Base-by-base conservation (phyloP, 2,329 filamentous ascomycete genomes). In the Claviceps spartinae region DNA sequence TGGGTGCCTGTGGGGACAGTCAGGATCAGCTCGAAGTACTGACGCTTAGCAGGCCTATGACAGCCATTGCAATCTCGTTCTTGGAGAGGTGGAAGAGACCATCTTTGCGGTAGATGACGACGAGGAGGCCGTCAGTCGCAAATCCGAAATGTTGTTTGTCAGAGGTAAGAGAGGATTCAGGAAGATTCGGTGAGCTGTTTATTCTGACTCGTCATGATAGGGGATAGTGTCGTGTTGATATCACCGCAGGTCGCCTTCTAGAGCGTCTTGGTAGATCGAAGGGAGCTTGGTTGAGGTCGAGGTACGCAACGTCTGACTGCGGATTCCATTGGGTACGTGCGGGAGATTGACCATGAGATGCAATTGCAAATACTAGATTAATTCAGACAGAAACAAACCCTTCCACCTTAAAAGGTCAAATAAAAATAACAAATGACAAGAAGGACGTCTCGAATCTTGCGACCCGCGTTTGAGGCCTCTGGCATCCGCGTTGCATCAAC, bases 141-240 rank as follows among this genome's bases (percentile, higher is more conserved):
- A 96, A 69, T 94, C 89, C 44, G 93, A 97, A 67, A 98, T 98
- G 93, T 73, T 98, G 20, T 98, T 98, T 67, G 91, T 98, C 54
- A 78, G 93, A 86, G 91, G 54, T 55, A 50, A 45, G 45, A 43
- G n/a, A 5, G 90, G 91, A 72, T 56, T 16, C 16, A 36, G 18
- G 18, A 78, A 68, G n/a, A 46, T 8, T 7, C 24, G 5, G 41
- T 11, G n/a, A 5, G 20, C 20, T 20, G 22, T 7, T 14, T 22
- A 16, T 34, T 6, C 20, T 44, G 26, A 42, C 24, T 18, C 20
- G 22, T 26, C 18, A 20, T 20, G 47, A 44, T 57, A 86, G 83
- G 83, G 57, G 83, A 86, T 61, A 86, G 83, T 54, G 83, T 87
- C 51, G 81, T 86, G 54, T 73, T 86, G 61, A 84, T 85, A 60